phyloP scores from a whole-genome alignment of 768 basidiomycete species.

The Phylloporus sp. region DNA sequence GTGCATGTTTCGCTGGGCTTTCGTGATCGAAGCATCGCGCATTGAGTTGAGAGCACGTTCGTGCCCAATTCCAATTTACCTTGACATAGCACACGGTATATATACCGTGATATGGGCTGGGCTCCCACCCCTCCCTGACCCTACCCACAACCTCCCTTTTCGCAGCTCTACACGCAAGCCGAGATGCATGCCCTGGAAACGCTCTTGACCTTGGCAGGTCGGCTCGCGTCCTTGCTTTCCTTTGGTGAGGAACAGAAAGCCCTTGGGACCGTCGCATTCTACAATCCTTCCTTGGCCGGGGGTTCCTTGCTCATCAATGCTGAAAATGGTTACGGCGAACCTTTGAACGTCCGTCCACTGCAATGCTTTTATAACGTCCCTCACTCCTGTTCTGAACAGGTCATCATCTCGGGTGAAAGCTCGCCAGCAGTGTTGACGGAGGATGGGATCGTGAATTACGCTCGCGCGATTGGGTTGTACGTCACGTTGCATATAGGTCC shows the following conservation, averaged over 20 bases:
- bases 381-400: constrained; percentile 23
- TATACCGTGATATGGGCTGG: background rate
- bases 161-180: background rate
- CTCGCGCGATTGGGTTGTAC: constrained; percentile 61
- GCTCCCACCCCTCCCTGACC: background rate
- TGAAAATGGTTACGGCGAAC: constrained; percentile 37
- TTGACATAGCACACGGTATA: background rate
- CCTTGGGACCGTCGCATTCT: constrained; percentile 24
- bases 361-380: background rate
- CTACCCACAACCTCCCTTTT: background rate
- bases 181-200: constrained; percentile 5
- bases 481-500: constrained; percentile 11
- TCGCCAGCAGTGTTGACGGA: constrained; percentile 55
- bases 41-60: background rate
- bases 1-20: background rate
- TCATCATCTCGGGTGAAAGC: constrained; percentile 65
- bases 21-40: constrained; percentile 1
- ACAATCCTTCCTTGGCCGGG: constrained; percentile 33
- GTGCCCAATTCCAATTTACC: background rate
- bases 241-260: background rate
- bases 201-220: background rate
- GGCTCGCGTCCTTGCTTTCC: constrained; percentile 3
- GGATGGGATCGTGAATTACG: constrained; percentile 55
- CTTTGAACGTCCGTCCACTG: constrained; percentile 37
- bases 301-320: constrained; percentile 44